Percentiles rank a stretch among this genome's conserved stretches.
phyloP scores from a whole-genome alignment of 768 basidiomycete species.

The Sistotremastrum niveocremeum region DNA sequence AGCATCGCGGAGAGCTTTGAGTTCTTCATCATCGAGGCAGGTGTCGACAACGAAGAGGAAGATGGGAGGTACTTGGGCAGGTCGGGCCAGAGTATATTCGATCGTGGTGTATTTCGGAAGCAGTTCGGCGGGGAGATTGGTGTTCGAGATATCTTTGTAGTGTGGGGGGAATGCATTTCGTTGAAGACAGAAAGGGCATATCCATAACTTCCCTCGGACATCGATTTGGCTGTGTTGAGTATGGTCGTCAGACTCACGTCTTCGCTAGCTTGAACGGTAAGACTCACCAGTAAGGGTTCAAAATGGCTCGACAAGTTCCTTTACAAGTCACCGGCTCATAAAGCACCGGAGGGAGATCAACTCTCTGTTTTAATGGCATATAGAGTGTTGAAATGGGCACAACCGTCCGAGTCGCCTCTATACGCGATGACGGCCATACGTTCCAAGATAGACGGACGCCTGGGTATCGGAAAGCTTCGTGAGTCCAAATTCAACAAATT shows the following conservation, averaged over 20 bases:
- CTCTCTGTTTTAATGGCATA: constrained; percentile 85
- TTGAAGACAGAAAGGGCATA: constrained; percentile 95
- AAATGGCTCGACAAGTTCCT: constrained; percentile 89
- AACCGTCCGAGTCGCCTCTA: constrained; percentile 95
- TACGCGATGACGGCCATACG: constrained; percentile 95
- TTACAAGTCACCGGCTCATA: constrained; percentile 99
- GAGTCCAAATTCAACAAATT: background rate
- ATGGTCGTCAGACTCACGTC: no score
- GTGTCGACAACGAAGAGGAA: constrained; percentile 98
- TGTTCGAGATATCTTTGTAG: constrained; percentile 97
- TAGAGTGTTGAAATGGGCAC: constrained; percentile 98
- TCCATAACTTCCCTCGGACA: constrained; percentile 97
- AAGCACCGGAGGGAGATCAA: constrained; percentile 88
- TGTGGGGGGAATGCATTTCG: constrained; percentile 96
- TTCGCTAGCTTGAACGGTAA: constrained; percentile 1
- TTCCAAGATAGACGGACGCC: constrained; percentile 97
- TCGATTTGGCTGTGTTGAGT: constrained; percentile 73
- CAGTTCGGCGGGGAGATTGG: constrained; percentile 91
- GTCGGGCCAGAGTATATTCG: constrained; percentile 94
- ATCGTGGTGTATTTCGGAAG: constrained; percentile 98
- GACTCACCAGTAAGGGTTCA: constrained; percentile 93
- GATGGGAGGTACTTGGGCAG: constrained; percentile 85
- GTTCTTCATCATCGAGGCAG: constrained; percentile 88
- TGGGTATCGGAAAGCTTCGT: constrained; percentile 15
- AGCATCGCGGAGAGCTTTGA: constrained; percentile 92